Percentiles rank a stretch among this genome's conserved stretches.
phyloP scores from a whole-genome alignment of 805 yeast genomes.

The Kodamaea restingae region DNA sequence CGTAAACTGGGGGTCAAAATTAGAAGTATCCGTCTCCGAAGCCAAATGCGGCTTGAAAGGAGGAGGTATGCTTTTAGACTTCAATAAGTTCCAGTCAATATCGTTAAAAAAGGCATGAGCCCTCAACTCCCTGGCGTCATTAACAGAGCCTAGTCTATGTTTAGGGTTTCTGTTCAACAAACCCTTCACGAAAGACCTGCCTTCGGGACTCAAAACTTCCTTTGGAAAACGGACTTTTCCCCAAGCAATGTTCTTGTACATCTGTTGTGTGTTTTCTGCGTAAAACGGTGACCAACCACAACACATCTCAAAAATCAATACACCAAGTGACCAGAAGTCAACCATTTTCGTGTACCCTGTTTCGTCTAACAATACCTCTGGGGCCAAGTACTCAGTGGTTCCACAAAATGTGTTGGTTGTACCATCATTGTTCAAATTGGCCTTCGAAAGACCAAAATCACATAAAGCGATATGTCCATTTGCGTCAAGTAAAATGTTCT shows the following conservation, averaged over 20 bases:
- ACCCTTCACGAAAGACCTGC: conserved; percentile 93
- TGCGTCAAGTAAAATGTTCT: conserved; percentile 90
- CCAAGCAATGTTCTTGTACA: conserved; percentile 98
- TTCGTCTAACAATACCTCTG: conserved; percentile 93
- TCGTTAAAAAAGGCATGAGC: conserved; percentile 91
- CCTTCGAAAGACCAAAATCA: conserved; percentile 95
- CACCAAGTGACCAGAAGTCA: conserved; percentile 98
- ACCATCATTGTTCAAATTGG: conserved; percentile 77
- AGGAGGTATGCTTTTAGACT: conserved; percentile 82
- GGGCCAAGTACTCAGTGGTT: conserved; percentile 96
- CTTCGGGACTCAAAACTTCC: conserved; percentile 89
- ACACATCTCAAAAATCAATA: conserved; percentile 95
- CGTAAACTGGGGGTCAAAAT: conserved; percentile 97
- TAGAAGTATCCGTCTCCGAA: conserved; percentile 90
- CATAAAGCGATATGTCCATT: conserved; percentile 96
- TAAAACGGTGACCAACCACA: conserved; percentile 99
- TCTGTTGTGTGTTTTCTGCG: conserved; percentile 96
- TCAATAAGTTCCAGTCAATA: conserved; percentile 81
- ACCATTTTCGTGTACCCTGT: conserved; percentile 98
- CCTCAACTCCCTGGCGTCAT: conserved; percentile 88
- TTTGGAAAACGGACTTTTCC: conserved; percentile 97
- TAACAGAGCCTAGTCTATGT: conserved; percentile 86
- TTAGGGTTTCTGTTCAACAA: conserved; percentile 91
- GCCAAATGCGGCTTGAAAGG: conserved; percentile 93
- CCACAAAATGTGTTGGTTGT: conserved; percentile 98